Percentiles rank a stretch among this genome's conserved stretches.
Evolutionary conservation across 2,329 filamentous ascomycete species (phyloP).

Genomic region (Sporothrix schenckii): DNA sequence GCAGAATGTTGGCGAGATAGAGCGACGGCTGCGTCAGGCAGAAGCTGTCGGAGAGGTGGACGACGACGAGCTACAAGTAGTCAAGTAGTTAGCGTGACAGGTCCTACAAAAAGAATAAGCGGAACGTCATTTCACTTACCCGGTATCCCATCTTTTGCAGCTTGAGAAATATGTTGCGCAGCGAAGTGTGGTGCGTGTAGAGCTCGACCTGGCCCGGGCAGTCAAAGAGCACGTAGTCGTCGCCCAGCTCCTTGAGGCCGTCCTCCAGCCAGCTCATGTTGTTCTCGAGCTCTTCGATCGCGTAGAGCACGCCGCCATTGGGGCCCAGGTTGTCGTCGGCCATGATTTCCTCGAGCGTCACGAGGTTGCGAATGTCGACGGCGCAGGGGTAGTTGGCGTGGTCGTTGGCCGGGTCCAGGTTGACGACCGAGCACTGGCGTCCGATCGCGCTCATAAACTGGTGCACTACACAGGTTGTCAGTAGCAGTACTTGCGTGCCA

Average conservation of each 20-base stretch:
- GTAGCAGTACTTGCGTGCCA: not conserved
- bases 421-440: slow-evolving; percentile 90
- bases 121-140: slow-evolving; percentile 58
- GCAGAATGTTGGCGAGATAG: slow-evolving; percentile 90
- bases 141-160: slow-evolving; percentile 90
- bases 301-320: slow-evolving; percentile 90
- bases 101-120: not conserved
- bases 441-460: slow-evolving; percentile 97
- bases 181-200: slow-evolving; percentile 90
- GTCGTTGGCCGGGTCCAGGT: slow-evolving; percentile 96
- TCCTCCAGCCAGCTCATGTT: slow-evolving; percentile 92
- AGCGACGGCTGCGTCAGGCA: slow-evolving; percentile 90
- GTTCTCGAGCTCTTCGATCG: slow-evolving; percentile 90
- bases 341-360: slow-evolving; percentile 96
- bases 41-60: slow-evolving; percentile 93
- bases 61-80: slow-evolving; percentile 73
- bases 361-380: slow-evolving; percentile 83
- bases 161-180: slow-evolving; percentile 88
- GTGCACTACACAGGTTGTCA: slow-evolving; percentile 63
- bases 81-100: no score
- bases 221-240: slow-evolving; percentile 94
- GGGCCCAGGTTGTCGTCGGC: slow-evolving; percentile 84
- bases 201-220: slow-evolving; percentile 97
- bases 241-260: slow-evolving; percentile 75
- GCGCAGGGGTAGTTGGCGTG: slow-evolving; percentile 85